These are phyloP conservation scores for Leccinum uliginosum DNA, from an alignment of 768 basidiomycete species.

Conservation along the genomic window DNA sequence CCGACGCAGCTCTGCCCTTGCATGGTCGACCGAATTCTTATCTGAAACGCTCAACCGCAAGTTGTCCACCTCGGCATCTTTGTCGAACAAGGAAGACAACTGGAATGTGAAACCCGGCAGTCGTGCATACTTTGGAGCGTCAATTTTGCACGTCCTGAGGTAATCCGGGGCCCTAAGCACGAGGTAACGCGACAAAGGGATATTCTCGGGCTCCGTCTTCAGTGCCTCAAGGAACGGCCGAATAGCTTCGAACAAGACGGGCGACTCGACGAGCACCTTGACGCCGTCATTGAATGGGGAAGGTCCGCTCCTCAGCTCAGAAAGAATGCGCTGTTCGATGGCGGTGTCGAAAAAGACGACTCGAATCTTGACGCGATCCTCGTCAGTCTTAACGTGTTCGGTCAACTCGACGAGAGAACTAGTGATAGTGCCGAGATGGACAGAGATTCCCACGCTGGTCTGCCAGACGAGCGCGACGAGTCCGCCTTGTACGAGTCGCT, in stretches of 20 bases:
- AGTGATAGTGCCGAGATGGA: slow-evolving; percentile 52
- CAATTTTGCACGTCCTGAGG: slow-evolving; percentile 34
- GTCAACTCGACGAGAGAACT: slow-evolving; percentile 42
- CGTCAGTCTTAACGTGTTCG: slow-evolving; percentile 35
- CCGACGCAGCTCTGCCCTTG: slow-evolving; percentile 40
- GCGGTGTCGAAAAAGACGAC: slow-evolving; percentile 62
- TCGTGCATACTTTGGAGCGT: slow-evolving; percentile 51
- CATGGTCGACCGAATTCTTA: slow-evolving; percentile 41
- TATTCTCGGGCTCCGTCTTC: slow-evolving; percentile 47
- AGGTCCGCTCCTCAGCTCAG: slow-evolving; percentile 31
- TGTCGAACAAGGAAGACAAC: slow-evolving; percentile 49
- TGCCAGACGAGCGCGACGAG: slow-evolving; percentile 61
- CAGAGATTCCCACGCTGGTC: slow-evolving; percentile 27
- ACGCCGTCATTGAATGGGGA: slow-evolving; percentile 14
- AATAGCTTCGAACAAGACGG: slow-evolving; percentile 64
- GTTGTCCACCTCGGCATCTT: slow-evolving; percentile 35
- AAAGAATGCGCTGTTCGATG: slow-evolving; percentile 45
- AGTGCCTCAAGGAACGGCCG: slow-evolving; percentile 66
- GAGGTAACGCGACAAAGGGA: slow-evolving; percentile 55
- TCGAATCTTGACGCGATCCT: slow-evolving; percentile 39
- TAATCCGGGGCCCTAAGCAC: slow-evolving; percentile 38
- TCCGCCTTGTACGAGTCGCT: slow-evolving; percentile 56
- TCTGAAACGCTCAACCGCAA: slow-evolving; percentile 41
- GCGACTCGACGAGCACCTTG: slow-evolving; percentile 52
- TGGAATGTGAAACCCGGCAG: slow-evolving; percentile 55